Evolutionary conservation across 805 yeast species (phyloP), one percentile per base, ranked within the genome.

Genomic region (Schwanniomyces sp.): DNA sequence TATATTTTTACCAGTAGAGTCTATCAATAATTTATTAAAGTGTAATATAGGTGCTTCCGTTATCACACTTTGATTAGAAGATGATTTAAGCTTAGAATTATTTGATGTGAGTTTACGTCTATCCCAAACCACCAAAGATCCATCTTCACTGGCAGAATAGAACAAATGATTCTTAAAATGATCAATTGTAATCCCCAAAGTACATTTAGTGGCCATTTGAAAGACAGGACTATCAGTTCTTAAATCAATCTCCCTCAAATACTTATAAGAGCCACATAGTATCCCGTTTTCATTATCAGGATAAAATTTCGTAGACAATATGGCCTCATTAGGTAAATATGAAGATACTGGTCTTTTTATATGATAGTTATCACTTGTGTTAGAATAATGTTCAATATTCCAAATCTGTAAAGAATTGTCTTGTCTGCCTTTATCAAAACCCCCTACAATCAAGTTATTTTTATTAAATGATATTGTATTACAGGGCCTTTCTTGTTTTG

Each of bases 51-150:
- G 91, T 3, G 77, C 71, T 16, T 84, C 85, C 26, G 72, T 64
- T 14, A 66, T 56, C 4, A 62, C 63, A 40, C 47, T 52, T 4
- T 53, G 45, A 34, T 29, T 40, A 2, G 52, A 41, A 16, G 53
- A 34, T 11, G 57, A 28, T 36, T 54, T 58, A 12, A 40, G 44
- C 38, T 47, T 49, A 11, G 54, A 37, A 34, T 49, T 57, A 56
- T 57, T 63, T 18, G 64, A 56, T 0, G 74, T 63, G 40, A 88
- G 61, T 53, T 78, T 84, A 53, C 96, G 72, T 52, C 89, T 75
- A 62, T 88, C 96, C 88, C 91, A 91, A 7, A 91, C 74, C 0
- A 92, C 85, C 43, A 91, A 67, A 0, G 94, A 80, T 1, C 96
- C 96, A 58, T 88, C 92, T 55, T 91, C 96, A 44, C 88, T 81